Conservation (phyloP, 805 yeast species). For the Aciculoconidium aculeatum region DNA sequence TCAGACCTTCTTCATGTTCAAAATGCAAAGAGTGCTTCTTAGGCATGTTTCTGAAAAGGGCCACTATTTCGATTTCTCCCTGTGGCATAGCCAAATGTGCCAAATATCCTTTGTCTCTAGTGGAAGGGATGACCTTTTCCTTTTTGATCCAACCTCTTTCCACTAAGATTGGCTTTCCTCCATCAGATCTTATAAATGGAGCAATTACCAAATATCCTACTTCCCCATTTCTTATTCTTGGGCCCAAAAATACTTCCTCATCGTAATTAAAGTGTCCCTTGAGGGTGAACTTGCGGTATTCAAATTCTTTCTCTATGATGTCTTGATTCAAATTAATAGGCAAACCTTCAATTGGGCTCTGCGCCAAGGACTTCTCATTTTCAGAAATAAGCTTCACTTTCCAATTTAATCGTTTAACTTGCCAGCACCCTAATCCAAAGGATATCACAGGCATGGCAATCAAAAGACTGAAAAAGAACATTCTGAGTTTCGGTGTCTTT, state of each 20-base stretch:
- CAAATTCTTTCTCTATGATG: conserved; percentile 59
- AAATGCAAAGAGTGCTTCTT: conserved; percentile 62
- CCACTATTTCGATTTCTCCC: conserved; percentile 66
- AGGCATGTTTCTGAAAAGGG: conserved; percentile 65
- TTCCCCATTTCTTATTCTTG: conserved; percentile 60
- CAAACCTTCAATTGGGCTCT: conserved; percentile 58
- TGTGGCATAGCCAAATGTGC: conserved; percentile 67
- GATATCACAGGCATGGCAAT: conserved; percentile 81
- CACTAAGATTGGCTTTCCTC: conserved; percentile 71
- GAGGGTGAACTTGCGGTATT: conserved; percentile 71
- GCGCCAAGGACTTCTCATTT: conserved; percentile 76
- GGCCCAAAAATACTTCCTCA: conserved; percentile 89
- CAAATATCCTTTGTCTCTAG: conserved; percentile 43
- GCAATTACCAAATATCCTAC: conserved; percentile 77
- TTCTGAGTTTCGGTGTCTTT: conserved; percentile 31
- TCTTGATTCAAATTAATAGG: conserved; percentile 64
- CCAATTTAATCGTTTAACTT: conserved; percentile 80
- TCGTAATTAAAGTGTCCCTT: conserved; percentile 78
- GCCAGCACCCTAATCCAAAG: conserved; percentile 91
- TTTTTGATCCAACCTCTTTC: conserved; percentile 92
- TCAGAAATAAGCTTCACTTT: conserved; percentile 75
- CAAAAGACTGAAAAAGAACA: conserved; percentile 41
- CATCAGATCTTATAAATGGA: conserved; percentile 71
- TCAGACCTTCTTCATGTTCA: conserved; percentile 58
- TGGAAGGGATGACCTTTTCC: conserved; percentile 52